Base-by-base conservation (phyloP, 2,329 filamentous ascomycete species). In the Arthrobotrys entomopaga region DNA sequence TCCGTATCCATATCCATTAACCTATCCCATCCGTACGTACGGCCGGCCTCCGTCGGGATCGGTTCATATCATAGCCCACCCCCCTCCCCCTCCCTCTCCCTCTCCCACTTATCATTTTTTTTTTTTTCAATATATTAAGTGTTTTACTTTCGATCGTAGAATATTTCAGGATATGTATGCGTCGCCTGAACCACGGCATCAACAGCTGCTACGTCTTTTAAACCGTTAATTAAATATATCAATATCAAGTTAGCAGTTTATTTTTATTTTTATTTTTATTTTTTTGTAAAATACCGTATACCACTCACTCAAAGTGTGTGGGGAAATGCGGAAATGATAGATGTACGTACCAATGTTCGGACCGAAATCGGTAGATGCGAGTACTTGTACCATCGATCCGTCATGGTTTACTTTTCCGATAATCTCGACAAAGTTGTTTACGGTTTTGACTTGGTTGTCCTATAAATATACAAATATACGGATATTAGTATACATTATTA, bases 131-230 rank as follows among this genome's bases (percentile, higher is more conserved):
- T 15, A 15, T 46, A 13, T 46, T 19, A 11, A 22, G 13, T n/a
- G 20, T 24, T 20, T 43, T 46, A 46, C 60, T 65, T 72, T 19
- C 53, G n/a, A 20, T 87, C 86, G 79, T 91, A 93, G 80, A 97
- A 97, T 59, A 98, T 90, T 75, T 88, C 84, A 79, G 90, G 91
- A 80, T 92, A 88, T 57, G 89, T 87, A 82, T 97, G 93, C 38
- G 92, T 95, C 40, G 88, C 89, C 69, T 97, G 91, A 15, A 97
- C 93, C 2, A 97, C 90, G 0, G 90, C 87, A 67, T 91, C 88
- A 73, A 89, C 90, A 38, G 92, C 86, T 61, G 85, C 85, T 81
- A 91, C 91, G 82, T 97, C 93, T 94, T n/a, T 20, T 7, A 10
- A 26, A 26, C 13, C n/a, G n/a, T n/a, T n/a, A n/a, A n/a, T n/a